Evolutionary conservation across 495 filamentous ascomycete species (phyloP).

Genomic region (Amphirosellinia nigrospora): DNA sequence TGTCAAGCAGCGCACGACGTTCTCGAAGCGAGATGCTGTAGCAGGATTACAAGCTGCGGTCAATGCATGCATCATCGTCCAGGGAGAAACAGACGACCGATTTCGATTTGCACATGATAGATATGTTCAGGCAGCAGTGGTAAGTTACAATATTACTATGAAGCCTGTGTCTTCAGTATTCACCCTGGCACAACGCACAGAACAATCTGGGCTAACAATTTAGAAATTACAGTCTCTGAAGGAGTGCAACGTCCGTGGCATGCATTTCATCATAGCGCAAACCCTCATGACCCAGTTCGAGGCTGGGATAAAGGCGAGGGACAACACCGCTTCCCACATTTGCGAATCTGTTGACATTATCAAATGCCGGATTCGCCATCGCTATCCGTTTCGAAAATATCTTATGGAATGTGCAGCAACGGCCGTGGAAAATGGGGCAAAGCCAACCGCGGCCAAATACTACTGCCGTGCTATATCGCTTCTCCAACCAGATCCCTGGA

Average conservation of each 20-base stretch:
- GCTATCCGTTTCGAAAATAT: constrained; percentile 71
- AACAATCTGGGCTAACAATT: constrained; percentile 1
- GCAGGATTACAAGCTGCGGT: constrained; percentile 79
- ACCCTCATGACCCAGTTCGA: constrained; percentile 74
- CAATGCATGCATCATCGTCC: constrained; percentile 75
- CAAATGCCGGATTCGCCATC: constrained; percentile 61
- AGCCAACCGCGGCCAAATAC: constrained; percentile 78
- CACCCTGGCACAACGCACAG: background rate
- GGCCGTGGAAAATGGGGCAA: constrained; percentile 78
- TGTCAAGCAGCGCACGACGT: constrained; percentile 23
- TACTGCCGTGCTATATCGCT: constrained; percentile 76
- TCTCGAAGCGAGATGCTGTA: constrained; percentile 62
- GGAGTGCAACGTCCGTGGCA: constrained; percentile 72
- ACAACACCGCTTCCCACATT: constrained; percentile 76
- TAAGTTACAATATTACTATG: constrained; percentile 28
- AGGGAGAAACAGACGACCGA: constrained; percentile 77
- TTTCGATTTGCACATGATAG: constrained; percentile 83
- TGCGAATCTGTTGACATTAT: constrained; percentile 76
- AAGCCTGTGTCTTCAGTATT: background rate
- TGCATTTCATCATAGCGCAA: constrained; percentile 88
- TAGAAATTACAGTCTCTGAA: constrained; percentile 51
- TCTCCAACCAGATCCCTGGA: constrained; percentile 80
- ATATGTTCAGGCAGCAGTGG: constrained; percentile 75
- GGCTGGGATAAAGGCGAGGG: constrained; percentile 61
- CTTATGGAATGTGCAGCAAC: constrained; percentile 77